Evolutionary conservation across 257 asterid genomes (phyloP), one percentile per base, ranked within the genome.

Genomic region (Przewalskia tangutica): DNA sequence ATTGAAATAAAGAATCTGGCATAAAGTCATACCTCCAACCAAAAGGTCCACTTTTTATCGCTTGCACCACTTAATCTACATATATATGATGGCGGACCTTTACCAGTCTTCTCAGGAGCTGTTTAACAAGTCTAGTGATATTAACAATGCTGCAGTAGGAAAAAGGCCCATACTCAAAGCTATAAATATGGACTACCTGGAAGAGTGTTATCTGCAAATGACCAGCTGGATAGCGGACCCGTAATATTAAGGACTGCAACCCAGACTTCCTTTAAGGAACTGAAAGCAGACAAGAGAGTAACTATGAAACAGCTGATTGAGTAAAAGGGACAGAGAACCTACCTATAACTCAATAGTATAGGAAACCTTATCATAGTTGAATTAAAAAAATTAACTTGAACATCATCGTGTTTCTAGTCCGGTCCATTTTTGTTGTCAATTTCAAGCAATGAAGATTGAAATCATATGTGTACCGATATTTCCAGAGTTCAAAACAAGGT

Each of bases 211-310:
- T 93, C 79, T 77, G 99, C 91, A 86, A 96, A 93, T 66, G 99
- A 94, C 99, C 99, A 94, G 83, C 91, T 90, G 82, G 97, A 93
- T 82, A 96, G 85, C 51, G 99, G 97, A 80, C 99, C 99, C 6
- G 99, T 92, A 75, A 96, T 89, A 89, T 94, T 94, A 23, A 96
- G 88, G 86, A 94, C 98, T 44, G 97, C 91, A 78, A 94, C 98
- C 98, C 98, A 94, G 16, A 92, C 97, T 90, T 96, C 98, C 91
- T 92, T 85, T 79, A 89, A 82, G 82, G 97, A 91, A 78, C 99
- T 96, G 92, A 81, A 80, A 85, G 83, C 77, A 77, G 85, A 83
- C 58, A 81, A 16, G 79, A 36, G 79, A 80, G 17, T 81, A 59
- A 73, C 18, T 50, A 73, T 73, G 44, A 75, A 23, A 38, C 1